phyloP scores from a whole-genome alignment of 768 basidiomycete genomes.

The Kwoniella dejecticola region DNA sequence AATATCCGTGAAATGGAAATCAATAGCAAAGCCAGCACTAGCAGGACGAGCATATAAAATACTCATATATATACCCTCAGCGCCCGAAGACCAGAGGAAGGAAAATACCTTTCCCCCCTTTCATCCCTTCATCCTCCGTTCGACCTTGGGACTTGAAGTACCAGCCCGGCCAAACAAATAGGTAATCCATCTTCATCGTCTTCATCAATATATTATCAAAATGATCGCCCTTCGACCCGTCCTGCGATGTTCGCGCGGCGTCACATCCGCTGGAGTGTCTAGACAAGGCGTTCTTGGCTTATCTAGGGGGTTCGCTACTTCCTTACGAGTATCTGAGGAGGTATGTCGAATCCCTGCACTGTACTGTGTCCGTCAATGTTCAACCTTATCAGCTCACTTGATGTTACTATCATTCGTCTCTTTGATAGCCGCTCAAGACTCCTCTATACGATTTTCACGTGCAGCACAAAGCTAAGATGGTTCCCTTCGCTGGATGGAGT shows the following conservation, averaged over 20 bases:
- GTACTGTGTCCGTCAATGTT: too few relatives aligned
- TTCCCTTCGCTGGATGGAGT: constrained; percentile 89
- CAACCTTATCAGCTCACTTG: too few relatives aligned
- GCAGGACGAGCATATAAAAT: not conserved
- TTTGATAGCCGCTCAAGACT: constrained; percentile 63
- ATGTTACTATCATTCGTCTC: too few relatives aligned
- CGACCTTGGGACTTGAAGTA: too few relatives aligned
- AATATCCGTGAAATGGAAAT: constrained; percentile 11
- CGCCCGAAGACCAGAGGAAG: not conserved
- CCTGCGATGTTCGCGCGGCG: constrained; percentile 11
- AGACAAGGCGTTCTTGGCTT: not conserved
- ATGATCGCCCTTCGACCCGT: constrained; percentile 16
- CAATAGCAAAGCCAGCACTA: not conserved
- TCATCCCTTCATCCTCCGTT: not conserved
- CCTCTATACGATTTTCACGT: constrained; percentile 87
- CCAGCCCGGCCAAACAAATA: too few relatives aligned
- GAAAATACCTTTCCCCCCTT: not conserved
- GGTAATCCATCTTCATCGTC: too few relatives aligned
- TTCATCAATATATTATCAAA: not conserved
- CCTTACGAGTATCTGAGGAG: constrained; percentile 13
- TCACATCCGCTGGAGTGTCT: not conserved
- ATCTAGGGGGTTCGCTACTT: constrained; percentile 18
- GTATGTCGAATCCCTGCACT: too few relatives aligned
- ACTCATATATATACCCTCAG: not conserved
- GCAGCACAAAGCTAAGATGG: constrained; percentile 80